phyloP scores from a whole-genome alignment of 2,329 filamentous ascomycete genomes.

The Phialemonium atrogriseum region DNA sequence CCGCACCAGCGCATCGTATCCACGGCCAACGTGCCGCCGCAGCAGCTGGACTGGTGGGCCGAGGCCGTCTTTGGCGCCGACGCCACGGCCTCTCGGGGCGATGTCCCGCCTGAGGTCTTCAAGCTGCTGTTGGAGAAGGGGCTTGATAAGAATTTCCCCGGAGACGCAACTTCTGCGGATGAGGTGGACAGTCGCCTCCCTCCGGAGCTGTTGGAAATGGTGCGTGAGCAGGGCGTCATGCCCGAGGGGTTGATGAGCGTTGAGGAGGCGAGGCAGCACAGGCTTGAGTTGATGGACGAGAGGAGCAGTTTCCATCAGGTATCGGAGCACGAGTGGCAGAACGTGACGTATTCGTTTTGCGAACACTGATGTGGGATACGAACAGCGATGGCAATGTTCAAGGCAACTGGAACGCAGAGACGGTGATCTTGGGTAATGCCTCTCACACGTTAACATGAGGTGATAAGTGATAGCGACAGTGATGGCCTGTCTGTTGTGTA shows the following conservation, averaged over 20 bases:
- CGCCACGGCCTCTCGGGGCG: constrained; percentile 3
- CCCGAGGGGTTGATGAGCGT: constrained; percentile 10
- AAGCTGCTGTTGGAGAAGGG: constrained; percentile 10
- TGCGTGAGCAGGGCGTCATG: constrained; percentile 10
- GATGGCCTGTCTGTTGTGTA: no score
- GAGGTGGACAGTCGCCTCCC: constrained; percentile 13
- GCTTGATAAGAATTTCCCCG: constrained; percentile 34
- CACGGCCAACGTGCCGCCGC: constrained; percentile 29
- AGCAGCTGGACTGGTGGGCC: constrained; percentile 27
- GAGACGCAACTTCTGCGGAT: constrained; percentile 5
- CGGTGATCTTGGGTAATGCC: no score
- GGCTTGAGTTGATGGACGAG: constrained; percentile 30
- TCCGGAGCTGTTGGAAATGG: constrained; percentile 17
- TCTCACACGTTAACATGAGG: no score
- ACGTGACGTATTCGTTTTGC: constrained; percentile 7
- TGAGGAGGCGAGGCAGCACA: constrained; percentile 27
- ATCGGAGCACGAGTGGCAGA: constrained; percentile 1
- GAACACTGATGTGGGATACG: constrained; percentile 10
- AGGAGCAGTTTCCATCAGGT: constrained; percentile 13
- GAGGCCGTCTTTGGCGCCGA: constrained; percentile 11
- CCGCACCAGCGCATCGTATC: constrained; percentile 41
- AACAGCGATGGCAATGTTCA: no score
- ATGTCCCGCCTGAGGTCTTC: constrained; percentile 11
- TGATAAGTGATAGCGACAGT: no score
- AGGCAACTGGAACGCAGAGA: no score